Percentiles rank a stretch among this genome's conserved stretches.
Evolutionary conservation across 768 basidiomycete species (phyloP).

Genomic region (Tricholoma hemisulphureum): DNA sequence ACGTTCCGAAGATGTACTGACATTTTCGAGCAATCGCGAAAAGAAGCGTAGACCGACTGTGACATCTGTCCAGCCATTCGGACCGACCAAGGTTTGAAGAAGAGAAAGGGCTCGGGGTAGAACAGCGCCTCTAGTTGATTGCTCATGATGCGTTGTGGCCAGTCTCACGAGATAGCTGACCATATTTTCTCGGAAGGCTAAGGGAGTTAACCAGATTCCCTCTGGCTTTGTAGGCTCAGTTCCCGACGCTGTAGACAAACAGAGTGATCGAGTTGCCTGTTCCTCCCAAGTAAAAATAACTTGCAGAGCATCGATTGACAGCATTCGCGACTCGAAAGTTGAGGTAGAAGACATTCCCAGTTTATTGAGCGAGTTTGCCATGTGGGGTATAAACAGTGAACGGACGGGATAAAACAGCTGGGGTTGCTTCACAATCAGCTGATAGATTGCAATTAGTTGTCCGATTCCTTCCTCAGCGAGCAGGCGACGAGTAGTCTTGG

Average conservation of each 20-base stretch:
- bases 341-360: conserved; percentile 76
- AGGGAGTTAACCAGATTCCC: conserved; percentile 67
- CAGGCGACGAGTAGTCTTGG: conserved; percentile 77
- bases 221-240: conserved; percentile 24
- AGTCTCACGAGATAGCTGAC: conserved; percentile 95
- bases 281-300: conserved; percentile 95
- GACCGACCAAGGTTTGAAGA: conserved; percentile 76
- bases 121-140: conserved; percentile 44
- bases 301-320: conserved; percentile 89
- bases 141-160: conserved; percentile 65
- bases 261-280: conserved; percentile 41
- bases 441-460: conserved; percentile 75
- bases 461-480: conserved; percentile 87
- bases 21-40: conserved; percentile 78
- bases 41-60: conserved; percentile 92
- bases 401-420: conserved; percentile 92
- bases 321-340: conserved; percentile 73
- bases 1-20: conserved; percentile 36
- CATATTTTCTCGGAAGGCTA: conserved; percentile 82
- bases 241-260: conserved; percentile 10
- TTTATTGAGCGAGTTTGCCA: conserved; percentile 86
- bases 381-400: conserved; percentile 88
- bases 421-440: conserved; percentile 88
- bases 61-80: conserved; percentile 87
- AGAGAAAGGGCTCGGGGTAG: conserved; percentile 63